Evolutionary conservation across 2,329 filamentous ascomycete species (phyloP).

Genomic region (Cryoendolithus antarcticus): DNA sequence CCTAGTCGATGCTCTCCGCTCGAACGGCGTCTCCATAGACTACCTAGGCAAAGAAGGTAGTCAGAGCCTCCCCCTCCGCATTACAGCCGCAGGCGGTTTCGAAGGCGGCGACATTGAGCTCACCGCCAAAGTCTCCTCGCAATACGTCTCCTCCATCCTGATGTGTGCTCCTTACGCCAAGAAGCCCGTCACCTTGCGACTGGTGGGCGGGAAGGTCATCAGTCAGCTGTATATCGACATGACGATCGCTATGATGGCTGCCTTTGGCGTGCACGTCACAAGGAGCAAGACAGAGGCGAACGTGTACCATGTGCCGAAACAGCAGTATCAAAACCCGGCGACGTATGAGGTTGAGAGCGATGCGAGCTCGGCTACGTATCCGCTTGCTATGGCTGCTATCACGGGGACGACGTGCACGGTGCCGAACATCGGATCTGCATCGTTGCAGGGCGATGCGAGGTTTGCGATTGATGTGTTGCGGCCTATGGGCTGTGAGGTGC

Average conservation of each 20-base stretch:
- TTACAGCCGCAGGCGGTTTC: constrained; percentile 72
- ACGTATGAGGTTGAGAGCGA: constrained; percentile 93
- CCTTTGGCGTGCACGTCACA: constrained; percentile 73
- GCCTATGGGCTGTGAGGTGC: constrained; percentile 87
- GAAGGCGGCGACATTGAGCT: constrained; percentile 80
- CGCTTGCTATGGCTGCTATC: constrained; percentile 84
- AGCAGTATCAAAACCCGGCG: constrained; percentile 66
- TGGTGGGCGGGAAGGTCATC: constrained; percentile 94
- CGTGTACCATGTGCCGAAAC: constrained; percentile 87
- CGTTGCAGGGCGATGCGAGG: constrained; percentile 85
- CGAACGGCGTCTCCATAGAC: constrained; percentile 76
- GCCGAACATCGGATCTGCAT: constrained; percentile 86
- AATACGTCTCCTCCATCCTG: constrained; percentile 92
- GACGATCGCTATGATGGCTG: constrained; percentile 95
- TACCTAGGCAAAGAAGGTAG: constrained; percentile 77
- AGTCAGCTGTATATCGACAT: constrained; percentile 97
- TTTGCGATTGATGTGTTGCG: constrained; percentile 82
- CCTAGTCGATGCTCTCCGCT: constrained; percentile 75
- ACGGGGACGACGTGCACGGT: constrained; percentile 92
- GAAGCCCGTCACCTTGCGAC: constrained; percentile 73
- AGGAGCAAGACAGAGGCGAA: constrained; percentile 68
- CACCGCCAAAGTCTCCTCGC: constrained; percentile 92
- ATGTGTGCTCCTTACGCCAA: constrained; percentile 98
- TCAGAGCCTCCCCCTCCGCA: constrained; percentile 69
- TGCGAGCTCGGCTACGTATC: constrained; percentile 94